phyloP scores from a whole-genome alignment of 73 alveolate species.

The Tetrahymena thermophila region DNA sequence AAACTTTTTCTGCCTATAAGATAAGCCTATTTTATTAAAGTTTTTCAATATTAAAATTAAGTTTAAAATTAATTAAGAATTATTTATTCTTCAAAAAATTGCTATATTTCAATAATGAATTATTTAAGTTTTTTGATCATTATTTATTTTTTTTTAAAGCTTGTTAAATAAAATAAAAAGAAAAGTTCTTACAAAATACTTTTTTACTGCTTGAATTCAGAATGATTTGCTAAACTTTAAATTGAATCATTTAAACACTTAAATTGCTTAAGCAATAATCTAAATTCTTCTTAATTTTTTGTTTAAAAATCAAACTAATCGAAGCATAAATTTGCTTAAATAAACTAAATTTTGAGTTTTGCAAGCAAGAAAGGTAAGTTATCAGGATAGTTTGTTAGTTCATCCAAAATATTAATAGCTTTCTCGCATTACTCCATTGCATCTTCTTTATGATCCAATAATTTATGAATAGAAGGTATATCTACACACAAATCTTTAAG shows the following conservation, averaged over 20 bases:
- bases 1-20: background rate
- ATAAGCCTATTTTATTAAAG: background rate
- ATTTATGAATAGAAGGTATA: background rate
- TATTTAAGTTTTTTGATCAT: too few species aligned
- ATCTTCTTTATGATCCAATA: background rate
- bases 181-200: background rate
- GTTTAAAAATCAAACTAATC: background rate
- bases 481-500: background rate
- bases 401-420: background rate
- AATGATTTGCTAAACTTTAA: background rate
- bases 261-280: background rate
- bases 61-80: background rate
- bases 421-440: background rate
- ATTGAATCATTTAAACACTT: background rate
- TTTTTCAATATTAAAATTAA: background rate
- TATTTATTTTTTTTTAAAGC: too few species aligned
- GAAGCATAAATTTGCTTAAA: background rate
- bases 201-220: background rate
- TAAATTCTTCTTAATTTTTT: background rate
- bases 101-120: too few species aligned
- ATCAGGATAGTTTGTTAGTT: background rate
- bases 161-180: background rate
- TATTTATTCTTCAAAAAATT: background rate
- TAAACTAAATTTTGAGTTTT: background rate
- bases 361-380: background rate